Evolutionary conservation across 192 early-diverging fungal species (phyloP).

Genomic region (Funneliformis geosporum): DNA sequence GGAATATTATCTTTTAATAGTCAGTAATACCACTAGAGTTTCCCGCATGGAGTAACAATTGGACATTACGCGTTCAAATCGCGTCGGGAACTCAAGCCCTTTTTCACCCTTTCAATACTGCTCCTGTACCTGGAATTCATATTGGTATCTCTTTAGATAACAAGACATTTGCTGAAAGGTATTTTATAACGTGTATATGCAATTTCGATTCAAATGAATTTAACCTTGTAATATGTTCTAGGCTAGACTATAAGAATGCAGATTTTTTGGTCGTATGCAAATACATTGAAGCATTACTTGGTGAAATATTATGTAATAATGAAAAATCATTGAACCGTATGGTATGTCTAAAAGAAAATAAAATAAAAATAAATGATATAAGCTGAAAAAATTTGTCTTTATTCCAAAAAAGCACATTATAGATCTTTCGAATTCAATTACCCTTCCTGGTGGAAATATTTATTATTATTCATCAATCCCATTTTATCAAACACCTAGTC

Average conservation of each 20-base stretch:
- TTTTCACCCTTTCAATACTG: background rate
- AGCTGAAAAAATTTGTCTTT: background rate
- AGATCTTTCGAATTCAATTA: background rate
- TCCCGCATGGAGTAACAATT: background rate
- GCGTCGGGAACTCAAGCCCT: background rate
- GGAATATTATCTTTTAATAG: slow-evolving; percentile 1
- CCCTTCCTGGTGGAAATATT: background rate
- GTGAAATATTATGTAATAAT: background rate
- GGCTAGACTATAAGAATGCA: background rate
- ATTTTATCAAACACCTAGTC: background rate
- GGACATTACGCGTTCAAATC: slow-evolving; percentile 6
- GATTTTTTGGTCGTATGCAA: background rate
- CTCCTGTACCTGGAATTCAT: slow-evolving; percentile 9
- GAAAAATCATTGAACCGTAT: background rate
- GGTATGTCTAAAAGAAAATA: background rate
- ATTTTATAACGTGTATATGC: background rate
- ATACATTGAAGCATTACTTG: slow-evolving; percentile 9
- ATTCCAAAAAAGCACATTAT: background rate
- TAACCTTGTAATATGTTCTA: background rate
- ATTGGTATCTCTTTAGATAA: slow-evolving; percentile 8
- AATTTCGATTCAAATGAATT: background rate
- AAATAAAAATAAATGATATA: background rate
- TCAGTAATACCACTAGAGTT: background rate
- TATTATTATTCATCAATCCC: background rate
- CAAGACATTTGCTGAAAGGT: background rate